Base-by-base conservation (phyloP, 345 rosid genomes). In the Pistacia vera region DNA sequence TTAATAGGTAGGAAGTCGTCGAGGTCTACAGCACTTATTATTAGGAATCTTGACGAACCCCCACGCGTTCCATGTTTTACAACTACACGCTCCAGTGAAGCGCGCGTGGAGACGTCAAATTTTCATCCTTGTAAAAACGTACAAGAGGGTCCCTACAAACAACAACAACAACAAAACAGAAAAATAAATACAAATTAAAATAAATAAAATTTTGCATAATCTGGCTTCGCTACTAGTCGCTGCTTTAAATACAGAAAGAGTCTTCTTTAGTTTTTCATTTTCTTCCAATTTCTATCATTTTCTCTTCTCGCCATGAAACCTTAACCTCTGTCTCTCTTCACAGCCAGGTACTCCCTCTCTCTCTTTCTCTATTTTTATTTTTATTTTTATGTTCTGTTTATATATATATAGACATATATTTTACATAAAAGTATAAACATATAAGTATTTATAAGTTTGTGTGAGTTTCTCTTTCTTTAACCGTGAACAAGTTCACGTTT, bases 401-500 rank as follows among this genome's bases (percentile, higher is more conserved):
- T 30, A 25, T 25, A 25, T 25, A 25, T 25, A 25, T 25, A 30
- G 3, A 30, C 33, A 30, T 30, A 30, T 30, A 54, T 11, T 11
- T 25, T 25, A 25, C 1, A 25, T 25, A 25, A 25, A 25, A 25
- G 25, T 25, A 14, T 36, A 58, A 1, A 62, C 1, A 10, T n/a
- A 11, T 10, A 12, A 18, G 6, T 54, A 30, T 30, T 30, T 49
- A 33, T 18, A 33, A 49, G 13, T 28, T n/a, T 36, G 35, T 71
- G 60, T 38, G 14, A 62, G 73, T 73, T 38, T 35, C 65, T 13
- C 65, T 30, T 48, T 61, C 64, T 73, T 76, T 48, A 33, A 17
- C 48, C 59, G 67, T 66, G 71, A 58, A 9, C 66, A 5, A 74
- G 67, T 75, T 80, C 82, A 73, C 75, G 88, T 82, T 77, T 85